Evolutionary conservation across 129 eudicot genomes (phyloP).

Genomic region (Arctium lappa): DNA sequence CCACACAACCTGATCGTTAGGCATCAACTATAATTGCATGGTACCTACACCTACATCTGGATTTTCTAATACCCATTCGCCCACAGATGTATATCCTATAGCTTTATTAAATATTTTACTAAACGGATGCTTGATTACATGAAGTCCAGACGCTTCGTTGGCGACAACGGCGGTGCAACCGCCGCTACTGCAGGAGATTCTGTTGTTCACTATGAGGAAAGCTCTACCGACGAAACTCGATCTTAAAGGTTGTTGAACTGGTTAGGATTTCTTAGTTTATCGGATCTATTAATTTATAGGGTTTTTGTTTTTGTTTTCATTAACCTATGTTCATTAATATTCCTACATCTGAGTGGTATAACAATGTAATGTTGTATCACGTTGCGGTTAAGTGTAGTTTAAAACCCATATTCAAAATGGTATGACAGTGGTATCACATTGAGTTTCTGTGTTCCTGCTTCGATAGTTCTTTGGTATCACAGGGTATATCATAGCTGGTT

Average conservation of each 20-base stretch:
- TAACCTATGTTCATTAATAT: no score
- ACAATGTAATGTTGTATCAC: no score
- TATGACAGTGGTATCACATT: no score
- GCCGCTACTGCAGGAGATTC: background rate
- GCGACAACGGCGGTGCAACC: background rate
- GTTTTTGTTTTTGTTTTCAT: background rate
- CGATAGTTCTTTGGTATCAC: no score
- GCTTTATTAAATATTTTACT: no score
- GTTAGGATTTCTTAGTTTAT: background rate
- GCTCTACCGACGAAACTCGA: background rate
- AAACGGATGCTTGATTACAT: slow-evolving; percentile 54
- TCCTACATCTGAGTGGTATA: background rate
- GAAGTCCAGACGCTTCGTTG: slow-evolving; percentile 43
- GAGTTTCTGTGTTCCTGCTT: no score
- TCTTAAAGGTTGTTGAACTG: background rate
- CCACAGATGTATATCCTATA: background rate
- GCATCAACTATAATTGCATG: slow-evolving; percentile 79
- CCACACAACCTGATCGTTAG: slow-evolving; percentile 56
- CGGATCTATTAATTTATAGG: background rate
- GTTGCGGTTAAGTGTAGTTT: no score
- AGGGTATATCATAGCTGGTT: no score
- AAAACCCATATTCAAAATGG: no score
- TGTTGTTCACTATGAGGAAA: no score
- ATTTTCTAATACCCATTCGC: slow-evolving; percentile 36
- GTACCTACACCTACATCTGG: slow-evolving; percentile 54